Evolutionary conservation across 306 rosid species (phyloP), one percentile per base, ranked within the genome.

Genomic region (Betula pendula): DNA sequence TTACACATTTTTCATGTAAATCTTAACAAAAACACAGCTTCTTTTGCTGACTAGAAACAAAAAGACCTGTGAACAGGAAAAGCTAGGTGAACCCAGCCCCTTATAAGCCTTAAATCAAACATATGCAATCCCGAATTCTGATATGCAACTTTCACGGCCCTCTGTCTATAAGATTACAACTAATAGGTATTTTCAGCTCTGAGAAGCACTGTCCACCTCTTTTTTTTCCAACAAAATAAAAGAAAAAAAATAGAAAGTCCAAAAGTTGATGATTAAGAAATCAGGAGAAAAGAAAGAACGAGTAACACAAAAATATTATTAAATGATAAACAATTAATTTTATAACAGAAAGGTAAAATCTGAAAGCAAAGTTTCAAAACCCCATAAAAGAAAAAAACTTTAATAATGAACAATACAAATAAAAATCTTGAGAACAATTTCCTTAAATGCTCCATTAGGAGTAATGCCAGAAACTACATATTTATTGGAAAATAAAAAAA

Each of bases 31-130:
- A 62, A 74, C 38, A 70, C 24, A 43, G 20, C 8, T 47, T 59
- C 8, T 40, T 53, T 52, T 15, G 15, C 73, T 13, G 31, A 38
- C 25, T 4, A 63, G 70, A 51, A 24, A 24, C 74, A 13, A 59
- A 63, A 66, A 67, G 48, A 65, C 31, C 15, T 38, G 66, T 16
- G 22, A 56, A 73, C 50, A 15, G 55, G 71, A 51, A 75, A 9
- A 29, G 67, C 14, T 44, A 56, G 17, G 48, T 12, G 14, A 22
- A 16, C 47, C 78, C 31, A 59, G 49, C 31, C 55, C 84, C 74
- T 80, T 68, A 45, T 53, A 58, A 51, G 75, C 81, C 67, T 73
- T 75, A 33, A 65, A 83, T 73, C 89, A 86, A 86, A 86, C 81
- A 84, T 77, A 71, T 78, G 79, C 71, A 43, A 20, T 76, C 74